phyloP scores from a whole-genome alignment of 441 rosid species.

The Gossypium schwendimanii region DNA sequence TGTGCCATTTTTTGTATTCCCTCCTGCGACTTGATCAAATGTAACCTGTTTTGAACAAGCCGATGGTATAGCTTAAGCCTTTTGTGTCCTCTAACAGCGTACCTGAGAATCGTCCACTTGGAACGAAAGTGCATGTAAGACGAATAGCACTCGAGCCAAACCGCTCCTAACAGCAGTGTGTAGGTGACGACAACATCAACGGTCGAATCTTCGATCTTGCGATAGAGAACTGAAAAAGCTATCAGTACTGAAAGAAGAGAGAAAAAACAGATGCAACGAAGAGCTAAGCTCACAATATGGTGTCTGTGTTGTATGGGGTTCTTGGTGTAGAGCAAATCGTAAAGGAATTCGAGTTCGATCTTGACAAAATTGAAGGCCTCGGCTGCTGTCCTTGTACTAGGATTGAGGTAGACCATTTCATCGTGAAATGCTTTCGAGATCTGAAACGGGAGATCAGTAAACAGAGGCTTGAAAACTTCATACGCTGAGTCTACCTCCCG shows the following conservation, averaged over 20 bases:
- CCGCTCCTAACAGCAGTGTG: conserved; percentile 31
- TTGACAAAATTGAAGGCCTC: conserved; percentile 34
- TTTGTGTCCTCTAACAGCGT: neutral
- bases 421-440: neutral
- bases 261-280: conserved; percentile 17
- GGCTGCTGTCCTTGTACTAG: neutral
- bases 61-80: conserved; percentile 6
- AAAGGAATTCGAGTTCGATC: conserved; percentile 46
- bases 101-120: conserved; percentile 25
- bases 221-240: conserved; percentile 7
- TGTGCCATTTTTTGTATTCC: conserved; percentile 19
- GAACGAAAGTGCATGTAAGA: conserved; percentile 19
- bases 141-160: conserved; percentile 31
- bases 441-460: neutral
- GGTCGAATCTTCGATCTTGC: neutral
- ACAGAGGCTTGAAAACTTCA: neutral
- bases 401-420: neutral
- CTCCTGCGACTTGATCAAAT: conserved; percentile 23
- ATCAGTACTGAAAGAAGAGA: conserved; percentile 19
- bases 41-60: neutral
- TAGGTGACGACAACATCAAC: conserved; percentile 26
- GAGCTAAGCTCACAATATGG: neutral
- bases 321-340: conserved; percentile 43
- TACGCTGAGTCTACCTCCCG: neutral
- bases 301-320: neutral